phyloP scores from a whole-genome alignment of 768 basidiomycete genomes.

The Collybia mongolica region DNA sequence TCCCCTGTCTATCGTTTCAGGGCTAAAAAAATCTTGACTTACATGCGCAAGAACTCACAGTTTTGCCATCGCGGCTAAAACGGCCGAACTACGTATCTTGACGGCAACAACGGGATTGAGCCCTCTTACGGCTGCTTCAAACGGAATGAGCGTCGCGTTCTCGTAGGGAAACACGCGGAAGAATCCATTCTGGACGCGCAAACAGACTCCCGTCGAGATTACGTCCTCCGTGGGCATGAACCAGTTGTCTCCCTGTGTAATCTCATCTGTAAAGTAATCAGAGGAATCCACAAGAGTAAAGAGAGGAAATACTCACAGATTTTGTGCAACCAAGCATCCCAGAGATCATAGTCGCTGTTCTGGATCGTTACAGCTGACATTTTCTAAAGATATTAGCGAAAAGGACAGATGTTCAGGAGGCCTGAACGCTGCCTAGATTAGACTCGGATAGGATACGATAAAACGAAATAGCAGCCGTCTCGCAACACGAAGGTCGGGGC shows the following conservation, averaged over 20 bases:
- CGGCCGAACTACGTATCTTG: slow-evolving; percentile 70
- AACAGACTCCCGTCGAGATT: slow-evolving; percentile 68
- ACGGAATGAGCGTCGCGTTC: slow-evolving; percentile 68
- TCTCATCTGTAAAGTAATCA: slow-evolving; percentile 43
- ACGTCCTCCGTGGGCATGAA: slow-evolving; percentile 78
- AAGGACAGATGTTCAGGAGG: neutral
- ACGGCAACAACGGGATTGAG: slow-evolving; percentile 86
- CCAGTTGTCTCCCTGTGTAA: slow-evolving; percentile 69
- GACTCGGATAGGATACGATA: slow-evolving; percentile 12
- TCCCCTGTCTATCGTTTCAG: slow-evolving; percentile 30
- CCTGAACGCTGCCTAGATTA: slow-evolving; percentile 5
- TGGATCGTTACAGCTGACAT: slow-evolving; percentile 40
- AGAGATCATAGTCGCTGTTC: slow-evolving; percentile 73
- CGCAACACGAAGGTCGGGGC: slow-evolving; percentile 18
- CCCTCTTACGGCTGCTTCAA: slow-evolving; percentile 72
- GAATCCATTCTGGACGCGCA: slow-evolving; percentile 57
- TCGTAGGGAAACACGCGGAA: slow-evolving; percentile 90
- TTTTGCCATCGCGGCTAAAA: slow-evolving; percentile 72
- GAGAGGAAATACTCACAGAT: slow-evolving; percentile 44
- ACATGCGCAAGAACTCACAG: slow-evolving; percentile 39
- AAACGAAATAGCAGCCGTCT: slow-evolving; percentile 17
- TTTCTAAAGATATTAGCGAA: neutral
- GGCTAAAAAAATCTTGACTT: slow-evolving; percentile 3
- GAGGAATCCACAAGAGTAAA: neutral
- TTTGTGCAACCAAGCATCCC: slow-evolving; percentile 77